phyloP scores from a whole-genome alignment of 2,329 filamentous ascomycete genomes.

The Cephalotrichum gorgonifer region DNA sequence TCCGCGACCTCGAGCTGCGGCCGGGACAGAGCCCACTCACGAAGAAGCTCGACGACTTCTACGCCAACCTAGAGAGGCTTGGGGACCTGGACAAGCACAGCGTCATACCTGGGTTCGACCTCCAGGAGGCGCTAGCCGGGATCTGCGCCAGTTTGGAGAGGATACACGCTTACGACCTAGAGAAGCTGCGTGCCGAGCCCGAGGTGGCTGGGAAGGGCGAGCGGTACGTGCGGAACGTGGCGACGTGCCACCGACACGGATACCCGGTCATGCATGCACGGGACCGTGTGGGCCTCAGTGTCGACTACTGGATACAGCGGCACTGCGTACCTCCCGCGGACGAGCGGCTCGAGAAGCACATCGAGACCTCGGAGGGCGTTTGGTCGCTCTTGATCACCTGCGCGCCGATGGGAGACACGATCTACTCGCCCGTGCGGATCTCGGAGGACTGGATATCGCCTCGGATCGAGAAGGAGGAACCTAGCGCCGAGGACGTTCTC shows the following conservation, averaged over 20 bases:
- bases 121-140: conserved; percentile 66
- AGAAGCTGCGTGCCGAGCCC: conserved; percentile 40
- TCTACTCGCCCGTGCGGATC: conserved; percentile 54
- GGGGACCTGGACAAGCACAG: conserved; percentile 64
- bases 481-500: conserved; percentile 30
- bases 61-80: conserved; percentile 59
- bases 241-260: conserved; percentile 61
- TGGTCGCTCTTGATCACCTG: conserved; percentile 64
- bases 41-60: conserved; percentile 60
- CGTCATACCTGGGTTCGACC: conserved; percentile 56
- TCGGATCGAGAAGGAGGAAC: conserved; percentile 47
- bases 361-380: conserved; percentile 34
- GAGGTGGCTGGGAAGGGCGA: conserved; percentile 33
- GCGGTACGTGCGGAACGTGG: conserved; percentile 40
- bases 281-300: conserved; percentile 54
- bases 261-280: conserved; percentile 60
- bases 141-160: conserved; percentile 60
- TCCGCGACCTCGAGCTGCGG: conserved; percentile 50
- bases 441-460: conserved; percentile 67
- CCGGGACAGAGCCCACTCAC: conserved; percentile 55
- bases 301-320: conserved; percentile 70
- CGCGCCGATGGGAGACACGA: conserved; percentile 32
- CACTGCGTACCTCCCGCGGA: conserved; percentile 32
- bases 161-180: conserved; percentile 62
- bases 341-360: conserved; percentile 24